phyloP scores from a whole-genome alignment of 2,329 filamentous ascomycete species.

The Pseudogymnoascus sp. region DNA sequence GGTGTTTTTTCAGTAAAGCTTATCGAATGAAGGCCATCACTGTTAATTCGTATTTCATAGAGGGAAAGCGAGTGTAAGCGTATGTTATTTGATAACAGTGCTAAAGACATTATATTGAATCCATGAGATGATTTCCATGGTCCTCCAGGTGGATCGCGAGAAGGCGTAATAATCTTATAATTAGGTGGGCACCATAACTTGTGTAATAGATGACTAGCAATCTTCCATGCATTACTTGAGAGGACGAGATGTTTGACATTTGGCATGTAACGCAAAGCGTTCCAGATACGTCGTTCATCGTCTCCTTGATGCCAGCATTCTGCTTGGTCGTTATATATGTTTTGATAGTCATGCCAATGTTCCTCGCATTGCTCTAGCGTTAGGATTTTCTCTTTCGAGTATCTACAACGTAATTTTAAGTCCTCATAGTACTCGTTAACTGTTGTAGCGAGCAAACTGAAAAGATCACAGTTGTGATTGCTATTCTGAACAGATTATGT shows the following conservation, averaged over 20 bases:
- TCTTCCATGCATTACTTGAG: conserved; percentile 4
- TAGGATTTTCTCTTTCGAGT: background rate
- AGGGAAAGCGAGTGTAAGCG: background rate
- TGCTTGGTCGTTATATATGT: conserved; percentile 1
- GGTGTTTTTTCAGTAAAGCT: background rate
- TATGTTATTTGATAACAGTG: background rate
- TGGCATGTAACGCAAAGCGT: conserved; percentile 5
- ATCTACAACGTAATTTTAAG: background rate
- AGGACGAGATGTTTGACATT: conserved; percentile 5
- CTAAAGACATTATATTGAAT: background rate
- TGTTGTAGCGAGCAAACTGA: conserved; percentile 8
- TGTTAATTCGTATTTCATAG: background rate
- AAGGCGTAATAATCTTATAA: conserved; percentile 4
- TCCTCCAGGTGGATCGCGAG: background rate
- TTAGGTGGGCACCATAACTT: conserved; percentile 2
- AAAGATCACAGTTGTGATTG: conserved; percentile 3
- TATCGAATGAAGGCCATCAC: background rate
- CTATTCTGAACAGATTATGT: background rate
- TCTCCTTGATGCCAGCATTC: background rate
- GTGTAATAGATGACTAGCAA: background rate
- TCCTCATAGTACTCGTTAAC: conserved; percentile 6
- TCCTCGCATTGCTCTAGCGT: background rate
- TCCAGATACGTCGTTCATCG: conserved; percentile 2
- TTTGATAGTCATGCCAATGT: conserved; percentile 9
- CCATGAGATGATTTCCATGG: background rate